Evolutionary conservation across 768 basidiomycete genomes (phyloP), one percentile per base, ranked within the genome.

Genomic region (Chalciporus piperatus): DNA sequence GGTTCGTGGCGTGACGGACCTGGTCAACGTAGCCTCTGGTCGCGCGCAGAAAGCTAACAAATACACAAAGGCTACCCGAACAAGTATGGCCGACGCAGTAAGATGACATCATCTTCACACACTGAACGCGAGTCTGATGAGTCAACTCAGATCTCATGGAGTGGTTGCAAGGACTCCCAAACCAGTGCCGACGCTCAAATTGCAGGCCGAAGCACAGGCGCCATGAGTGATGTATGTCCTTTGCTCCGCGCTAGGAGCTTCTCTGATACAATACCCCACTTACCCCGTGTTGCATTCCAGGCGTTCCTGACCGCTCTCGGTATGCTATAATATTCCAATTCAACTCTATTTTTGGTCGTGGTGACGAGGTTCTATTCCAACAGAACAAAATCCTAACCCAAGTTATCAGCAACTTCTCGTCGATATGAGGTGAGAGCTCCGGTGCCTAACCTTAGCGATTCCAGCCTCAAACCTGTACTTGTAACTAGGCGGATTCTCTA

Each of bases 41-140:
- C 74, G 69, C 37, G 74, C 73, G 51, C 73, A 78, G 49, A 86
- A 87, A 61, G 89, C 89, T 0, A 79, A 81, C 6, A 72, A 84
- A 53, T 71, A 76, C 51, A 66, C 85, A 1, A 83, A 73, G 54
- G 76, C 74, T 10, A 86, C 86, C 4, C 85, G 81, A 68, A 83
- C 89, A 1, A 87, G 89, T 57, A 77, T 84, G 8, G 94, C 93
- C 17, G 96, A 98, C 66, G 90, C 86, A 13, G 91, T 92, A 63
- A 54, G 87, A 77, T 9, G 27, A 42, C 20, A 3, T 32, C 11
- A 37, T 6, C 32, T 45, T 45, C 13, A 6, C 30, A 47, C 17
- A 17, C 10, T 39, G 20, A 10, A n/a, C 23, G 45, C 22, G 20
- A 19, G 41, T 14, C 16, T 23, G 6, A 44, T 33, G n/a, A n/a